phyloP scores from a whole-genome alignment of 495 filamentous ascomycete species.

The Pyronema domesticum region DNA sequence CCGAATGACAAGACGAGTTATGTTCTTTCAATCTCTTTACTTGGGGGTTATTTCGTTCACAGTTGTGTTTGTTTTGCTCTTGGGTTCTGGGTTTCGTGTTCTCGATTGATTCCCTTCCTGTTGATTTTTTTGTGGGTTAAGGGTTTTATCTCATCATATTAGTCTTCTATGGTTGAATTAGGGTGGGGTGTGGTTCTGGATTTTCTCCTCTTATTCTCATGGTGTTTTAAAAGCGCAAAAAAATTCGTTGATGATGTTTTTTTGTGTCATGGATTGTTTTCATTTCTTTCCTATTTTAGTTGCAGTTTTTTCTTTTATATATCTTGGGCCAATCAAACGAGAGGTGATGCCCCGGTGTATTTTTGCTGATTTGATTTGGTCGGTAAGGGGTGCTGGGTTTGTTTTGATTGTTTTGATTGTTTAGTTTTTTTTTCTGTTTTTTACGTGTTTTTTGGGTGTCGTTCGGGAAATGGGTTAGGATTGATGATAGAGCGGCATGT shows the following conservation, averaged over 20 bases:
- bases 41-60: slow-evolving; percentile 1
- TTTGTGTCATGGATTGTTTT: neutral
- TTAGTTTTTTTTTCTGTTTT: neutral
- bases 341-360: neutral
- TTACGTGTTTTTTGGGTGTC: slow-evolving; percentile 1
- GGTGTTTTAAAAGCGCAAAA: slow-evolving; percentile 15
- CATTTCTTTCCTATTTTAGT: too few relatives aligned
- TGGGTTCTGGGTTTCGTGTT: slow-evolving; percentile 17
- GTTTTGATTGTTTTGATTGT: neutral
- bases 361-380: neutral
- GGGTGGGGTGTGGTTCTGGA: slow-evolving; percentile 12
- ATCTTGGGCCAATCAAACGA: neutral
- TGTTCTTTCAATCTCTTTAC: slow-evolving; percentile 14
- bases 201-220: slow-evolving; percentile 7
- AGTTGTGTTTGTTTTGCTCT: slow-evolving; percentile 1
- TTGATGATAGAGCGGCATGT: neutral
- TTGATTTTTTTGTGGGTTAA: slow-evolving; percentile 15
- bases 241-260: slow-evolving; percentile 19
- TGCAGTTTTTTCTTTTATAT: neutral
- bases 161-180: slow-evolving; percentile 16
- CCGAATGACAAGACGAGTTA: too few relatives aligned
- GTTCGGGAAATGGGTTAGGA: neutral
- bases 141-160: slow-evolving; percentile 3
- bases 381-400: neutral
- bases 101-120: slow-evolving; percentile 13